A percentile compares a stretch with the other conserved stretches of the same genome.
Evolutionary conservation across 1,284 basidiomycete genomes (phyloP).

Genomic region (Erythrobasidium hasegawianum): DNA sequence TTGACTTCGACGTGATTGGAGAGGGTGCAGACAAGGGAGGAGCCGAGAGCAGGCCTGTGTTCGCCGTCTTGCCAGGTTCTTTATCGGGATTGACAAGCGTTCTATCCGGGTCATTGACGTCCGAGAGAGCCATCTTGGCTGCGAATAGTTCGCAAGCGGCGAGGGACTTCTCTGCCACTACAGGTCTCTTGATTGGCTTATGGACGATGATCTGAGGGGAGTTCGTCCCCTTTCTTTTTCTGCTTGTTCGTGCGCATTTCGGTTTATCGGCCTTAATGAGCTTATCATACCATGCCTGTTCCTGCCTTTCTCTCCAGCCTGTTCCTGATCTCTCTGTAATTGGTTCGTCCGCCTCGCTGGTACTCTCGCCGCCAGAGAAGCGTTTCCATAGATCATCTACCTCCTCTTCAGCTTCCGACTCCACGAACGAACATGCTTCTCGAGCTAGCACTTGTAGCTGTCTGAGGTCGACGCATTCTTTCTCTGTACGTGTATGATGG

Average conservation of each 20-base stretch:
- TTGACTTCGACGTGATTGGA: background rate
- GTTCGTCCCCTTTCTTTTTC: background rate
- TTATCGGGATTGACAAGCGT: too few relatives aligned
- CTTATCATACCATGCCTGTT: conserved; percentile 11
- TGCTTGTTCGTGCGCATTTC: background rate
- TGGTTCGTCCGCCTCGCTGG: background rate
- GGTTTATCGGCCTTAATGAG: conserved; percentile 1
- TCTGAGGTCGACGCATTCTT: conserved; percentile 33
- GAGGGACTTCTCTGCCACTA: background rate
- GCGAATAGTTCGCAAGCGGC: background rate
- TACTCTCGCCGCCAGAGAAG: conserved; percentile 5
- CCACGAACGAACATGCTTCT: conserved; percentile 11
- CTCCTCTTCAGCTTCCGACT: conserved; percentile 10
- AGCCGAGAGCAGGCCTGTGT: too few relatives aligned
- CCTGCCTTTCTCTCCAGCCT: conserved; percentile 12
- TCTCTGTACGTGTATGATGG: conserved; percentile 16
- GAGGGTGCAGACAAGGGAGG: background rate
- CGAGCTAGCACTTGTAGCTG: conserved; percentile 35
- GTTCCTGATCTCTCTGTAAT: background rate
- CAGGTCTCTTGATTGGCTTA: background rate
- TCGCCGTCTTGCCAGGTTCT: too few relatives aligned
- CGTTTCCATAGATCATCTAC: conserved; percentile 26
- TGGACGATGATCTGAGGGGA: background rate
- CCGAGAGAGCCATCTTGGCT: background rate
- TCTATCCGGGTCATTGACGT: too few relatives aligned